Conservation (phyloP, 257 asterid species). For the Solanum paucissectum region DNA sequence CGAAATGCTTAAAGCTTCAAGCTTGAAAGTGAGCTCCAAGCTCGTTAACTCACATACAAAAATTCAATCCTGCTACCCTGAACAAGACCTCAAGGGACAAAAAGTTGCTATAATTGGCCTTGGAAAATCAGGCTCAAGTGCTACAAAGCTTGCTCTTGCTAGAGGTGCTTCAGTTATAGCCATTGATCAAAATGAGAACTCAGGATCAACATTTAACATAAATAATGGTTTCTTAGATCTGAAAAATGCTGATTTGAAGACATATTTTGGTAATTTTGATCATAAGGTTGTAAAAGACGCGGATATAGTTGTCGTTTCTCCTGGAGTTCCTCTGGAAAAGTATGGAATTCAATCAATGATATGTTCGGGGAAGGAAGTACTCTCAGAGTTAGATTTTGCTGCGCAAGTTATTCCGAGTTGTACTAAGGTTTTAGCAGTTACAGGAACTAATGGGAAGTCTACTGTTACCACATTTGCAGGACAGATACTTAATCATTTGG, state of each 20-base stretch:
- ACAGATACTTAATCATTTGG: conserved; percentile 21
- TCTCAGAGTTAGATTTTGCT: conserved; percentile 35
- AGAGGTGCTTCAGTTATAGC: conserved; percentile 41
- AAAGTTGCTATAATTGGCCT: conserved; percentile 28
- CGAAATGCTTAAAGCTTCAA: not conserved
- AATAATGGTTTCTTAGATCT: not conserved
- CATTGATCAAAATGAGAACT: conserved; percentile 20
- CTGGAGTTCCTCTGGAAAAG: conserved; percentile 20
- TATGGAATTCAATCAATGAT: conserved; percentile 19
- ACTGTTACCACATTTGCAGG: conserved; percentile 29
- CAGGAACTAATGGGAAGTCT: conserved; percentile 42
- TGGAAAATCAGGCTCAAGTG: conserved; percentile 27
- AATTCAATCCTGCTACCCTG: conserved; percentile 13
- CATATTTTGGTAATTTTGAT: conserved; percentile 15
- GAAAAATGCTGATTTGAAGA: conserved; percentile 16
- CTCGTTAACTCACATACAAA: not conserved
- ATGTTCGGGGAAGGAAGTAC: conserved; percentile 23
- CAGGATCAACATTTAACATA: conserved; percentile 1
- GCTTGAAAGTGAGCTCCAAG: not conserved
- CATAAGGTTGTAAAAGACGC: conserved; percentile 7
- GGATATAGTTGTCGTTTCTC: conserved; percentile 25
- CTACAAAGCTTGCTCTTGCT: conserved; percentile 27
- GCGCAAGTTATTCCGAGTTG: conserved; percentile 21
- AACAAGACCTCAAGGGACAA: conserved; percentile 25
- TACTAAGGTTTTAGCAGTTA: conserved; percentile 24